These are phyloP conservation scores for Friedmanniomyces simplex DNA, from an alignment of 495 filamentous ascomycete genomes.

Conservation along the genomic window DNA sequence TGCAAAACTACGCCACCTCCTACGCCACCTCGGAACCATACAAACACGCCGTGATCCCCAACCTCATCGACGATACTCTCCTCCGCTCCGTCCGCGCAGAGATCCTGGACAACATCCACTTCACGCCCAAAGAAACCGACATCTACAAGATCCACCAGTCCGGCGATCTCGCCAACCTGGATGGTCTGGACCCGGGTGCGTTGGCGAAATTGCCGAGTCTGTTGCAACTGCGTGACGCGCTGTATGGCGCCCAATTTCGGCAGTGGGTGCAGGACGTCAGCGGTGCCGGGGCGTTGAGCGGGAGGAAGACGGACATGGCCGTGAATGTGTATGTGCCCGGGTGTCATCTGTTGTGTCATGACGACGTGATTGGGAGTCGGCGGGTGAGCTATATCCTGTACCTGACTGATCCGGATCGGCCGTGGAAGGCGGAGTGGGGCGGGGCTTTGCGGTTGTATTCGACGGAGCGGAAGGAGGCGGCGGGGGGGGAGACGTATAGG, in stretches of 20 bases:
- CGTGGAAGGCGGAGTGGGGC: constrained; percentile 90
- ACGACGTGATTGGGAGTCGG: constrained; percentile 93
- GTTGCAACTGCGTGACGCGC: constrained; percentile 73
- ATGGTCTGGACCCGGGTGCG: constrained; percentile 76
- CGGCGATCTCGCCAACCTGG: constrained; percentile 91
- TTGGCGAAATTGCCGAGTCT: constrained; percentile 75
- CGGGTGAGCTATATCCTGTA: constrained; percentile 96
- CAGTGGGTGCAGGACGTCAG: constrained; percentile 78
- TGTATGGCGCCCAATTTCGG: constrained; percentile 86
- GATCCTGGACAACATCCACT: constrained; percentile 77
- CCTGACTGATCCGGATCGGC: constrained; percentile 79
- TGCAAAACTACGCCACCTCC: constrained; percentile 54
- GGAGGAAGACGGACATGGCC: constrained; percentile 96
- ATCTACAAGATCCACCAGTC: constrained; percentile 99
- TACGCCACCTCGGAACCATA: constrained; percentile 74
- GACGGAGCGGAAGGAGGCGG: constrained; percentile 50
- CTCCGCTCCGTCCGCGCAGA: constrained; percentile 81
- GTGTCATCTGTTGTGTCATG: constrained; percentile 90
- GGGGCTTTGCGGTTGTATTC: constrained; percentile 86
- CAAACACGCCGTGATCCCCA: constrained; percentile 79
- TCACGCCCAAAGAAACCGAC: constrained; percentile 98
- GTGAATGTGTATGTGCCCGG: constrained; percentile 98
- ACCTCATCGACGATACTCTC: constrained; percentile 65
- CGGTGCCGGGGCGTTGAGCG: constrained; percentile 74
- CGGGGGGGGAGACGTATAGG: constrained; percentile 49